phyloP scores from a whole-genome alignment of 805 yeast genomes.

The Zygoascus flipseniorum region DNA sequence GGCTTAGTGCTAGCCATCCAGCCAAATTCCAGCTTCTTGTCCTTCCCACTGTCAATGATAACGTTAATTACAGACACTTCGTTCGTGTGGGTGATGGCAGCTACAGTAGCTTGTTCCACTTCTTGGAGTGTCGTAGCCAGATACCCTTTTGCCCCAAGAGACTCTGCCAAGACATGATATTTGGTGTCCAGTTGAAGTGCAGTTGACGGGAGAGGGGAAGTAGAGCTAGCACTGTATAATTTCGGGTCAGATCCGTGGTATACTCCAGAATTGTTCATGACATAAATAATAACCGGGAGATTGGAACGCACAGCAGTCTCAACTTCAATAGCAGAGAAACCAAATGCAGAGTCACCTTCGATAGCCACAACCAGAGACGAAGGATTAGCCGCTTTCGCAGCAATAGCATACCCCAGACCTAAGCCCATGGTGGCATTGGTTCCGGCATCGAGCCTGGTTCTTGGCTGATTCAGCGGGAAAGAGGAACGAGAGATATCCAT shows the following conservation, averaged over 20 bases:
- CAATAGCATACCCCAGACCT: constrained; percentile 62
- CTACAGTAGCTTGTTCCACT: constrained; percentile 26
- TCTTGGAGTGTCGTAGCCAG: constrained; percentile 36
- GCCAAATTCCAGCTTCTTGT: constrained; percentile 50
- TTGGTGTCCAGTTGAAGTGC: constrained; percentile 48
- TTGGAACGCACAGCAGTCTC: constrained; percentile 54
- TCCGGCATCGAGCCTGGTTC: constrained; percentile 58
- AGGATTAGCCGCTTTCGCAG: constrained; percentile 44
- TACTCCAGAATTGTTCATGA: constrained; percentile 70
- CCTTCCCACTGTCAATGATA: constrained; percentile 50
- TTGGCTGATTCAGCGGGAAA: constrained; percentile 45
- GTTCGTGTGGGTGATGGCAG: constrained; percentile 29
- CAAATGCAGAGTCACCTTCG: constrained; percentile 74
- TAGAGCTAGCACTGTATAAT: constrained; percentile 19
- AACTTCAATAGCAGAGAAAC: constrained; percentile 64
- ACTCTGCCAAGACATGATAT: constrained; percentile 47
- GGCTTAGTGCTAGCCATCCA: constrained; percentile 53
- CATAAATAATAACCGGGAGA: constrained; percentile 47
- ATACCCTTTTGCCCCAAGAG: constrained; percentile 51
- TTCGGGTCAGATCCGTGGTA: constrained; percentile 50
- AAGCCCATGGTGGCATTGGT: constrained; percentile 75
- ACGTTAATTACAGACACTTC: constrained; percentile 47
- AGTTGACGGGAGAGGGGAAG: constrained; percentile 43
- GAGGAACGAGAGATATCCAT: constrained; percentile 64
- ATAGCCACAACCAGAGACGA: constrained; percentile 44